A percentile compares a stretch with the other conserved stretches of the same genome.
phyloP scores from a whole-genome alignment of 352 stramenopile species.

The Phytophthora cryptogea region DNA sequence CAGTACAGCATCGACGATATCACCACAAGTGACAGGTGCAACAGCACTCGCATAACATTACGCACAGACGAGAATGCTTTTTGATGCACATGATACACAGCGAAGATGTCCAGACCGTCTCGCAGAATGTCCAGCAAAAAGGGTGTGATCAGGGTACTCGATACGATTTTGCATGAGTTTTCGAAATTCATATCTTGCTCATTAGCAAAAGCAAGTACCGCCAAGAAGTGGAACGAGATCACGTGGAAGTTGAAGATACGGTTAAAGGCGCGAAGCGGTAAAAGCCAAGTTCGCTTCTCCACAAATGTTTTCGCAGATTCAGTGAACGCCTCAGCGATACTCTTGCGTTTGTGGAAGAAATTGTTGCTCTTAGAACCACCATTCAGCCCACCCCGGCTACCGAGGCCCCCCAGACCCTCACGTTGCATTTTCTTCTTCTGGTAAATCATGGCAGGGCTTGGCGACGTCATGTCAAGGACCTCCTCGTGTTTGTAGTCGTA shows the following conservation, averaged over 20 bases:
- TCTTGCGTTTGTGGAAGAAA: slow-evolving; percentile 64
- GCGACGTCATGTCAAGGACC: slow-evolving; percentile 71
- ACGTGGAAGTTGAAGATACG: slow-evolving; percentile 98
- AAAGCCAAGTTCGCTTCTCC: slow-evolving; percentile 97
- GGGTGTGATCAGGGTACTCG: slow-evolving; percentile 92
- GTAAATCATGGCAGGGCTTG: slow-evolving; percentile 57
- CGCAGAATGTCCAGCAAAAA: slow-evolving; percentile 89
- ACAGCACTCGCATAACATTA: slow-evolving; percentile 85
- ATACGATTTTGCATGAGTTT: slow-evolving; percentile 86
- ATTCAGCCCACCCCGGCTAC: slow-evolving; percentile 32
- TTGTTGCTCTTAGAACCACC: slow-evolving; percentile 24
- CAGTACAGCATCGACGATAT: slow-evolving; percentile 79
- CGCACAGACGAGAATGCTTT: slow-evolving; percentile 71
- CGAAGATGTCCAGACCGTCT: slow-evolving; percentile 92
- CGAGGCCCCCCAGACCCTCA: slow-evolving; percentile 38
- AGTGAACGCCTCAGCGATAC: slow-evolving; percentile 89
- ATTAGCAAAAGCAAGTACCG: slow-evolving; percentile 89
- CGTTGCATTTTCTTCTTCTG: slow-evolving; percentile 59
- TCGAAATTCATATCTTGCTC: slow-evolving; percentile 92
- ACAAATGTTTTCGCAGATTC: slow-evolving; percentile 97
- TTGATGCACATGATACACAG: slow-evolving; percentile 66
- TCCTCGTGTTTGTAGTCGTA: slow-evolving; percentile 94
- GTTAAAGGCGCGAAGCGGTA: slow-evolving; percentile 94
- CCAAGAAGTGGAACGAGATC: slow-evolving; percentile 96
- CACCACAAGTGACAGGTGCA: slow-evolving; percentile 67